Conservation (phyloP, 805 yeast genomes). For the Saccharomyces kudriavzevii region DNA sequence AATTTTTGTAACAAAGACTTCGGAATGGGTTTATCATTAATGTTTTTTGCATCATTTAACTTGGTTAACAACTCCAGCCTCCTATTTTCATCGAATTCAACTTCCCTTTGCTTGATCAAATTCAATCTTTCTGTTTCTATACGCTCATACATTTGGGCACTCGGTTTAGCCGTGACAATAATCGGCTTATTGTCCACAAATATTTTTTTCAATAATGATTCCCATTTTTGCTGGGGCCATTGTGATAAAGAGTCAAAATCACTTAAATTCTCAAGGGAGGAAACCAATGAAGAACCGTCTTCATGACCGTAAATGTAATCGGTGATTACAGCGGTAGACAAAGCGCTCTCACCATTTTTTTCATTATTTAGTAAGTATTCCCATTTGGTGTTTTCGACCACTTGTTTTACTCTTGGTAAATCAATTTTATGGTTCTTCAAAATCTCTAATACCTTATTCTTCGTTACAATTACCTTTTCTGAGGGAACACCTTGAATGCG, state of each 20-base stretch:
- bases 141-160: conserved; percentile 41
- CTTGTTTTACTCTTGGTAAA: conserved; percentile 54
- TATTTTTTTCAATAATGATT: conserved; percentile 40
- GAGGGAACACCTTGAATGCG: conserved; percentile 70
- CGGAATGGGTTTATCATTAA: conserved; percentile 75
- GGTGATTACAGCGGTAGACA: conserved; percentile 60
- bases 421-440: conserved; percentile 58
- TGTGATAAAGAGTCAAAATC: conserved; percentile 45
- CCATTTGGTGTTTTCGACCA: conserved; percentile 56
- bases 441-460: conserved; percentile 41
- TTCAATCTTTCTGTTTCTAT: conserved; percentile 45
- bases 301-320: conserved; percentile 74
- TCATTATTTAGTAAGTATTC: conserved; percentile 56
- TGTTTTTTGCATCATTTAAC: conserved; percentile 53
- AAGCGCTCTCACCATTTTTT: conserved; percentile 45
- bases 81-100: conserved; percentile 51
- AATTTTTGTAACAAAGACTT: conserved; percentile 51
- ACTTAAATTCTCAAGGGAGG: conserved; percentile 45
- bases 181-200: conserved; percentile 58
- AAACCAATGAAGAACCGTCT: conserved; percentile 49
- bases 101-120: conserved; percentile 42
- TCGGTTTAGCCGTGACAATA: conserved; percentile 66
- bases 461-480: conserved; percentile 47
- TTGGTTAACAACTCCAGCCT: conserved; percentile 41
- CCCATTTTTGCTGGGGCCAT: conserved; percentile 71